Evolutionary conservation across 2,329 filamentous ascomycete genomes (phyloP), one percentile per base, ranked within the genome.

Genomic region (Cytospora chrysosperma): DNA sequence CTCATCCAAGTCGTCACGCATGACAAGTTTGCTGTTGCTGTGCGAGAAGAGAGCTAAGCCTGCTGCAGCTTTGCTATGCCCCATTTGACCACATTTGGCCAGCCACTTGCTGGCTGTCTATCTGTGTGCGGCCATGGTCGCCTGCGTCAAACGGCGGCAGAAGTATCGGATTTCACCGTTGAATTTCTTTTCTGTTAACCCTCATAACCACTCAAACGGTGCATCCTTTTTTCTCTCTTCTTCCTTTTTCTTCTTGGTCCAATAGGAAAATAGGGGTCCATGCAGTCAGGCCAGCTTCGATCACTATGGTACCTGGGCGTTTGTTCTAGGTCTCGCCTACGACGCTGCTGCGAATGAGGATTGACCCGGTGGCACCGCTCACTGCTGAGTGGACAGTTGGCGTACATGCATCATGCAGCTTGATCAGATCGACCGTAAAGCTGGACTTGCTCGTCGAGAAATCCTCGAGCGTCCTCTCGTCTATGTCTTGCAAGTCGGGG

Each of bases 11-110:
- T 34, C 30, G 56, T 49, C 24, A 53, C 58, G 37, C 49, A 26
- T 56, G 26, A 63, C 40, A 58, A 64, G 61, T 66, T 66, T 66
- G 61, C 61, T 63, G 49, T 47, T 59, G 54, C 51, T 40, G 34
- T 43, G 40, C 28, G 9, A 52, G 30, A 52, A 64, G 30, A 58
- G 37, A 58, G 55, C 47, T 27, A 32, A 49, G 34, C 54, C 51
- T 59, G 54, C 61, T 49, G 54, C 52, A 40, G 40, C 32, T 49
- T 49, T 56, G 58, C 51, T 28, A 50, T 52, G 28, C 24, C 30
- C 37, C 43, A 34, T 58, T 28, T 59, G 37, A 43, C 43, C n/a
- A 47, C n/a, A 47, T 47, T 12, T 24, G 43, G 43, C n/a, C 21
- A 13, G 43, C 13, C 43, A 24, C n/a, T 56, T 27, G 50, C 32